Base-by-base conservation (phyloP, 2,329 filamentous ascomycete genomes). In the Exophiala oligosperma region DNA sequence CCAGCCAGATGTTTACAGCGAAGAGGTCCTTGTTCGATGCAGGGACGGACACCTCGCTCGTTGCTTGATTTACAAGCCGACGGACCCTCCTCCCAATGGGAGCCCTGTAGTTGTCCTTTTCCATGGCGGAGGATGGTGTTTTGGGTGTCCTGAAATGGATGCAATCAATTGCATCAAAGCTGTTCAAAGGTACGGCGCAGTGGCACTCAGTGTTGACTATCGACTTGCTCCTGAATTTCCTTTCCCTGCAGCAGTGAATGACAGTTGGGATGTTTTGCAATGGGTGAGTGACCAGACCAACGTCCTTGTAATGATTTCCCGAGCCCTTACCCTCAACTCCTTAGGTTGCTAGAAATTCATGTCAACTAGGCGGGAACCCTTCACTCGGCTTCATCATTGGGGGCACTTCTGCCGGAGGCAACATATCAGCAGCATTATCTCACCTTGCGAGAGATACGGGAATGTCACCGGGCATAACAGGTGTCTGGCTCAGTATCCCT, bases 351-450 rank as follows among this genome's bases (percentile, higher is more conserved):
- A 28, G 4, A 28, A 28, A 28, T 7, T 4, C 26, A 28, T 4
- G 4, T 28, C 26, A 28, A 7, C 7, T 28, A 48, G 72, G 70
- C 4, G 74, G 74, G 7, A 72, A 80, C 55, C 72, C 75, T 0
- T 65, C 68, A 7, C 70, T 70, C 11, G 80, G 78, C 0, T 81
- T 82, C 61, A 58, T 82, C 17, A 54, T 81, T 5, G 78, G 78
- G n/a, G 80, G 80, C 0, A 72, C 73, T 1, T 79, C 76, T 12
- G 78, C 80, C 0, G 79, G 79, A 7, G 78, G 57, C 35, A 62
- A 59, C 23, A 28, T 64, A 59, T 67, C 71, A 2, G 70, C 70
- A 5, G 69, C 73, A 0, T 54, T 73, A 9, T 64, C 69, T 0
- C 71, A 72, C 47, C 67, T 72, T 11, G 71, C 70, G 40, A 63